Base-by-base conservation (phyloP, 106 monocot genomes). In the Chionographis japonica region DNA sequence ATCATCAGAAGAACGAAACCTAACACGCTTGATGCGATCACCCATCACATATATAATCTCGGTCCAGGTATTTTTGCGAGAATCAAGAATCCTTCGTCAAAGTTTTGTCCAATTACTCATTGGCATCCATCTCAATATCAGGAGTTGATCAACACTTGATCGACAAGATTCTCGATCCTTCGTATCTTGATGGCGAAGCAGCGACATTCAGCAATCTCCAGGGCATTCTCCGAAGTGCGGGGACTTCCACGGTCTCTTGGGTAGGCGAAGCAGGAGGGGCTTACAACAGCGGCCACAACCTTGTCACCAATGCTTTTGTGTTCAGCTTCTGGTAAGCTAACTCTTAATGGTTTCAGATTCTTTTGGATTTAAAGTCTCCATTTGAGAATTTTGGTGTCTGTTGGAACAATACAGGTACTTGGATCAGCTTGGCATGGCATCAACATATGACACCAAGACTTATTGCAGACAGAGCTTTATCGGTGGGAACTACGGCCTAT, bases 31-130 rank as follows among this genome's bases (percentile, higher is more conserved):
- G 87, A 97, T 79, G 89, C 77, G 12, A 74, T 97, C 70, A 97
- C 89, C 51, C 95, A 97, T 72, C 95, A 97, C 65, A 97, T 97
- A 27, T 97, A 97, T 64, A 97, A 89, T 60, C 84, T 92, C 12
- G 95, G 95, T 43, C 80, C 89, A 79, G 95, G 97, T 92, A 82
- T 58, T 12, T 54, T 12, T 41, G 61, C 2, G 14, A 63, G 60
- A 16, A 14, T 14, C 2, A 3, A 14, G 66, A 16, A 50, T 15
- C 50, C 39, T 54, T 68, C 37, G 4, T 19, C 16, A 27, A 53
- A 35, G 4, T 50, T 56, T 65, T 19, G 39, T 14, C 16, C 13
- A 19, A 50, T 27, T 35, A 10, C 0, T 3, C 53, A 27, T 54
- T 67, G 36, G 54, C 20, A 11, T 53, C 15, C 7, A 18, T 18